Conservation (phyloP, 805 yeast species). For the Candida maesae region DNA sequence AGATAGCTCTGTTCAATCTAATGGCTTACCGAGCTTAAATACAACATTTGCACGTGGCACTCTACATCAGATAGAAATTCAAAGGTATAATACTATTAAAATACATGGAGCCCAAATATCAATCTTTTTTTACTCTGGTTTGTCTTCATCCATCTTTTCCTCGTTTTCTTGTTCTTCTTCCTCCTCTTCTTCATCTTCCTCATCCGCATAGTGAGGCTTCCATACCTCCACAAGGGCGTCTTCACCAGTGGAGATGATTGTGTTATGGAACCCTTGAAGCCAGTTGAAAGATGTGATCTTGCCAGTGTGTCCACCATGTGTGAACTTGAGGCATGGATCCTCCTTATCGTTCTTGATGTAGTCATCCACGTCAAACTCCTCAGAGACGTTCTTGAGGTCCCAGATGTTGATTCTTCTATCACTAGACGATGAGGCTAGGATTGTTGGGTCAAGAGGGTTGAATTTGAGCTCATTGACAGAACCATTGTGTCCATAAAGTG, state of each 20-base stretch:
- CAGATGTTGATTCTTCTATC: slow-evolving; percentile 73
- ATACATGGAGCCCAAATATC: no score
- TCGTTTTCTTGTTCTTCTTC: slow-evolving; percentile 21
- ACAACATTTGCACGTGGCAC: no score
- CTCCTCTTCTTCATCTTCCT: slow-evolving; percentile 39
- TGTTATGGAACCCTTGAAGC: slow-evolving; percentile 56
- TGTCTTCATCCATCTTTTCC: slow-evolving; percentile 9
- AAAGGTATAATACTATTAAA: not conserved
- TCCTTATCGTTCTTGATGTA: slow-evolving; percentile 53
- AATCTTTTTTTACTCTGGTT: slow-evolving; percentile 4
- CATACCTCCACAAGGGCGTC: slow-evolving; percentile 75
- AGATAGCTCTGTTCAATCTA: no score
- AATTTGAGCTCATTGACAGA: slow-evolving; percentile 55
- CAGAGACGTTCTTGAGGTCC: slow-evolving; percentile 62
- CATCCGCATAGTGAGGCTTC: slow-evolving; percentile 41
- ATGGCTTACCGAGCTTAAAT: no score
- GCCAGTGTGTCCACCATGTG: slow-evolving; percentile 86
- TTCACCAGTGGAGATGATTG: slow-evolving; percentile 67
- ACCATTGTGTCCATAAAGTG: slow-evolving; percentile 62
- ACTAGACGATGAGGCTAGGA: slow-evolving; percentile 54
- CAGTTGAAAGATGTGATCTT: slow-evolving; percentile 64
- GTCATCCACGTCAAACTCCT: slow-evolving; percentile 50
- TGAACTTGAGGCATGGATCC: slow-evolving; percentile 73
- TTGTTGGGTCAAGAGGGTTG: slow-evolving; percentile 44
- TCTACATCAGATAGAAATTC: no score